phyloP scores from a whole-genome alignment of 495 filamentous ascomycete species.

The Margaritispora aquatica region DNA sequence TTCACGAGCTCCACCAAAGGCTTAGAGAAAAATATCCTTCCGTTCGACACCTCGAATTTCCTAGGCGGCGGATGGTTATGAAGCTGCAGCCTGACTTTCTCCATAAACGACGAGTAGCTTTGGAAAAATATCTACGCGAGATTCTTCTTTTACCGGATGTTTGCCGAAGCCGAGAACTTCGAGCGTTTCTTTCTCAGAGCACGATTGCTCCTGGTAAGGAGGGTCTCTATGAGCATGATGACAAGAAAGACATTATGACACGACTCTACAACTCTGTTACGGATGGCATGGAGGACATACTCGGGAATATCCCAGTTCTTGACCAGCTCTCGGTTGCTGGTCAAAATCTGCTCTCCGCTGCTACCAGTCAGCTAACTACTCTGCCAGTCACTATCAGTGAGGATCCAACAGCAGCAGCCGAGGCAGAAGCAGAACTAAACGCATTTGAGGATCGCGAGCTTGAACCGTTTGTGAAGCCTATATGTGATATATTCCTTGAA shows the following conservation, averaged over 20 bases:
- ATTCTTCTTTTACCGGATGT: constrained; percentile 85
- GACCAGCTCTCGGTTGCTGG: constrained; percentile 91
- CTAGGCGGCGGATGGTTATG: constrained; percentile 85
- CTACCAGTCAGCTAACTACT: constrained; percentile 66
- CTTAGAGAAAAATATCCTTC: constrained; percentile 77
- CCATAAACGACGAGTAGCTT: constrained; percentile 72
- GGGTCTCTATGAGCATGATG: constrained; percentile 39
- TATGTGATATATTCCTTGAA: constrained; percentile 96
- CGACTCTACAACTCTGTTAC: constrained; percentile 93
- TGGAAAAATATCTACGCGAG: constrained; percentile 82
- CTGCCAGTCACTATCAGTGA: constrained; percentile 42
- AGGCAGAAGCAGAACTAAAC: constrained; percentile 90
- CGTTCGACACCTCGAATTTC: constrained; percentile 87
- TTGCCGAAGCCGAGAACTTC: constrained; percentile 85
- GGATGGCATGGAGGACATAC: constrained; percentile 96
- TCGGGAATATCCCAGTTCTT: constrained; percentile 90
- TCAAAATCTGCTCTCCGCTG: constrained; percentile 86
- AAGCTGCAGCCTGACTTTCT: constrained; percentile 94
- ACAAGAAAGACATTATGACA: constrained; percentile 85
- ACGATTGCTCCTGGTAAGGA: constrained; percentile 57
- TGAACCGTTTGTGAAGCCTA: constrained; percentile 95
- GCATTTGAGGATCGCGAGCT: constrained; percentile 87
- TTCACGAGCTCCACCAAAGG: constrained; percentile 89
- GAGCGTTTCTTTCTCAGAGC: constrained; percentile 89
- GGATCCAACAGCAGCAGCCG: constrained; percentile 64